These are phyloP conservation scores for Auricularia sp. DNA, from an alignment of 768 basidiomycete species.

Conservation along the genomic window DNA sequence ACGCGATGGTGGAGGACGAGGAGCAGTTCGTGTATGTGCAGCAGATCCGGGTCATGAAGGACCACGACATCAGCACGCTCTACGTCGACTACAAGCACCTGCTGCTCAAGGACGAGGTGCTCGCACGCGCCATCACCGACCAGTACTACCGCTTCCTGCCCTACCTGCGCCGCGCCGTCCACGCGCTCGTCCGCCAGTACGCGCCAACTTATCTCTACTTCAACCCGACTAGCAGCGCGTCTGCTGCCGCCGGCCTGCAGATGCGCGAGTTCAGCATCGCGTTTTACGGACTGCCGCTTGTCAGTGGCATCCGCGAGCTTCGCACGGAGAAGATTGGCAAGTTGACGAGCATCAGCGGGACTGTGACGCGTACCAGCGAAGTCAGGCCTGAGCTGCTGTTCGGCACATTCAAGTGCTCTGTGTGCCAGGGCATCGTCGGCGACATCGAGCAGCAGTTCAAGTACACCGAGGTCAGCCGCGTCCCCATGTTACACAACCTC, in stretches of 20 bases:
- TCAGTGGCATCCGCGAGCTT: conserved; percentile 89
- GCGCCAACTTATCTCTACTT: conserved; percentile 93
- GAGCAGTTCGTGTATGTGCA: conserved; percentile 77
- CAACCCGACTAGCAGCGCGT: conserved; percentile 79
- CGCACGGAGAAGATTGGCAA: conserved; percentile 90
- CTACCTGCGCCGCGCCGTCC: conserved; percentile 82
- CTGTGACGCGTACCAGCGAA: conserved; percentile 94
- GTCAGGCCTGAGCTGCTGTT: conserved; percentile 90
- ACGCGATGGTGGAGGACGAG: conserved; percentile 33
- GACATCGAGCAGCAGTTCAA: conserved; percentile 99
- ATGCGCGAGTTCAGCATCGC: conserved; percentile 92
- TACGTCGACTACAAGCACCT: conserved; percentile 94
- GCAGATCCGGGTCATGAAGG: conserved; percentile 91
- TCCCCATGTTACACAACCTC: conserved; percentile 2
- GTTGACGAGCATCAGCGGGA: conserved; percentile 90
- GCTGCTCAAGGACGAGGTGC: conserved; percentile 80
- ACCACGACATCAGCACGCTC: conserved; percentile 88
- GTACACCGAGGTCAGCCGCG: conserved; percentile 74
- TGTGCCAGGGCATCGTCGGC: conserved; percentile 74
- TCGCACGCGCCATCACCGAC: conserved; percentile 85
- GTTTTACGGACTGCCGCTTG: conserved; percentile 88
- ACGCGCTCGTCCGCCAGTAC: conserved; percentile 79
- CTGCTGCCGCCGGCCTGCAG: conserved; percentile 78
- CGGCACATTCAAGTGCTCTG: conserved; percentile 88
- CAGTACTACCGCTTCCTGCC: conserved; percentile 97